phyloP scores from a whole-genome alignment of 2,329 filamentous ascomycete genomes.

The Drechslerella dactyloides region DNA sequence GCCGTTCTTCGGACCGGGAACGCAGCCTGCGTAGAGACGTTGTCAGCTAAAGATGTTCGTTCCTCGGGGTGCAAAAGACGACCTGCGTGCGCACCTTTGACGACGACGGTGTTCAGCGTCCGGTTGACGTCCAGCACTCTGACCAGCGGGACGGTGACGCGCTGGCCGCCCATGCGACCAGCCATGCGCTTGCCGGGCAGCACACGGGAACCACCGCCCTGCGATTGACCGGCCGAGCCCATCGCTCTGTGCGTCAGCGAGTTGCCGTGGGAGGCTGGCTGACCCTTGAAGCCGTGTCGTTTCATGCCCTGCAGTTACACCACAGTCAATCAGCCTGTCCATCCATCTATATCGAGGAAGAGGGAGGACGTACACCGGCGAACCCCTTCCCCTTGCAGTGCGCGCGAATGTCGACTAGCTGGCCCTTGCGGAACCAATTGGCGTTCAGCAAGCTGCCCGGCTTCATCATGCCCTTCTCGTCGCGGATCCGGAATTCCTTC shows the following conservation, averaged over 20 bases:
- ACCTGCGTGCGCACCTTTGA: constrained; percentile 68
- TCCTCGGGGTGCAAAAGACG: background rate
- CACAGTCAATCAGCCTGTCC: background rate
- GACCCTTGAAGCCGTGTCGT: constrained; percentile 84
- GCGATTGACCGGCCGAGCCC: constrained; percentile 85
- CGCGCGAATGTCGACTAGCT: constrained; percentile 84
- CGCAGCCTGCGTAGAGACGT: constrained; percentile 62
- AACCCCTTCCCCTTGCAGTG: constrained; percentile 89
- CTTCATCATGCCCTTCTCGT: constrained; percentile 72
- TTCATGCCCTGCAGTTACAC: constrained; percentile 76
- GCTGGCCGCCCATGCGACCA: constrained; percentile 89
- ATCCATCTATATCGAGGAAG: constrained; percentile 8
- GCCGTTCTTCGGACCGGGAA: constrained; percentile 86
- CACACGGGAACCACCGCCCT: constrained; percentile 90
- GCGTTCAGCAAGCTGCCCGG: constrained; percentile 78
- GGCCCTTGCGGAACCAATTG: constrained; percentile 89
- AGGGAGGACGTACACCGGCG: constrained; percentile 67
- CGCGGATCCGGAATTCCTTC: constrained; percentile 83
- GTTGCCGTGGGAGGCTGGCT: constrained; percentile 92
- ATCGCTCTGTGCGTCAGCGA: constrained; percentile 91
- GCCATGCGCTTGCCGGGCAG: constrained; percentile 98
- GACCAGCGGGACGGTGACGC: constrained; percentile 88
- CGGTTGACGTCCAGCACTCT: constrained; percentile 86
- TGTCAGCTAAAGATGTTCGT: too few relatives aligned
- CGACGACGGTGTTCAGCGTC: constrained; percentile 83